Evolutionary conservation across 305 asterid species (phyloP), one percentile per base, ranked within the genome.

Genomic region (Fraxinus albicans): DNA sequence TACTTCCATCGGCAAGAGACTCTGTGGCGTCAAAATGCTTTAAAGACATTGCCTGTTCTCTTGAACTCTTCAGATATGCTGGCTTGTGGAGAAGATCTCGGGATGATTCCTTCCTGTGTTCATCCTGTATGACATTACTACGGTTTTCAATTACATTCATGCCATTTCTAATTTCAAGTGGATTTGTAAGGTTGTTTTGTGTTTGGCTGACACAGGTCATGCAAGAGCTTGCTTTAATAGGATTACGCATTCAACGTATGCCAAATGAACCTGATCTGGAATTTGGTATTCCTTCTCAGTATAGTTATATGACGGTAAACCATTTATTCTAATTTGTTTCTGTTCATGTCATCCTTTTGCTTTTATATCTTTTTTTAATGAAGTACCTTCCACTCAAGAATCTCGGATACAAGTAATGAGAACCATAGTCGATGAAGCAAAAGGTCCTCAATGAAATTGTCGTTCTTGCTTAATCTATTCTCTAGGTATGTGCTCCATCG

Each of bases 31-130:
- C 91, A 92, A 86, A 96, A 96, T 79, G 98, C 99, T 23, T 84
- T 94, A 74, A 96, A 93, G 90, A 96, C 99, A 80, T 84, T 96
- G 80, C 99, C 99, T 4, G 99, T 87, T 81, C 97, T 96, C 50
- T 78, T 96, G 94, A 92, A 93, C 91, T 95, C 99, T n/a, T 96
- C 99, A 5, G 97, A 93, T 84, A 96, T 96, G 99, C 91, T 96
- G 83, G 97, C 98, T 87, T 96, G 99, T 86, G 99, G 99, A 76
- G 99, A 94, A 88, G 99, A 96, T 89, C 99, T 96, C 50, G 99
- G 99, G 80, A 73, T 96, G 81, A 92, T 93, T 84, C 99, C 99
- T 79, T 91, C 98, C 73, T 94, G 98, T 78, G 98, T 96, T 86
- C 97, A 95, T 85, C 98, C 99, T 15, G 99, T 96, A 93, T 78